phyloP scores from a whole-genome alignment of 2,329 filamentous ascomycete genomes.

The Alternaria atra region DNA sequence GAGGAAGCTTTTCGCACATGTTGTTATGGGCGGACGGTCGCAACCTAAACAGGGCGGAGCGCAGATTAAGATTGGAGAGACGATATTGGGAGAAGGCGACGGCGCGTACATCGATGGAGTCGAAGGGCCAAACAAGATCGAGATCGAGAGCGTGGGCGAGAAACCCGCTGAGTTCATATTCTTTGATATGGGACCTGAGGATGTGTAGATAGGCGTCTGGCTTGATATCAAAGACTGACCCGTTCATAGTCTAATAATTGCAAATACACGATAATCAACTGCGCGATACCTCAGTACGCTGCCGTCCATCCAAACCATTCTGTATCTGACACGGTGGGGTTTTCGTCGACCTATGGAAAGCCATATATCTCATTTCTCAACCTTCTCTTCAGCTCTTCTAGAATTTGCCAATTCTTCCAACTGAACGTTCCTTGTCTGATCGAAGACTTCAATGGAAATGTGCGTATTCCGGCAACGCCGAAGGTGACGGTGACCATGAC shows the following conservation, averaged over 20 bases:
- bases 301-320: not conserved
- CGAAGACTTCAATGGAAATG: not conserved
- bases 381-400: not conserved
- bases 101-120: constrained; percentile 74
- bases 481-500: not conserved
- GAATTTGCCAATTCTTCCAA: not conserved
- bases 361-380: not conserved
- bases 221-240: not conserved
- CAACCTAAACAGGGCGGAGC: constrained; percentile 74
- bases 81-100: constrained; percentile 77
- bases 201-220: constrained; percentile 18
- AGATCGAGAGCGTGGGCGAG: constrained; percentile 58
- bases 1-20: constrained; percentile 79
- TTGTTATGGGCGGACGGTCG: constrained; percentile 70
- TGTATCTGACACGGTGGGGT: not conserved
- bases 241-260: not conserved
- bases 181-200: constrained; percentile 57
- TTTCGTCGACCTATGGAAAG: not conserved
- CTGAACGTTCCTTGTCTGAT: not conserved
- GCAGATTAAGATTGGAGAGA: constrained; percentile 74
- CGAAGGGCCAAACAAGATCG: constrained; percentile 54
- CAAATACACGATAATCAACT: not conserved
- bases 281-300: not conserved
- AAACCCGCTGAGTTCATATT: constrained; percentile 59
- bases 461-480: not conserved